A percentile compares a stretch with the other conserved stretches of the same genome.
phyloP scores from a whole-genome alignment of 352 stramenopile species.

The Globisporangium rhizosaccharum region DNA sequence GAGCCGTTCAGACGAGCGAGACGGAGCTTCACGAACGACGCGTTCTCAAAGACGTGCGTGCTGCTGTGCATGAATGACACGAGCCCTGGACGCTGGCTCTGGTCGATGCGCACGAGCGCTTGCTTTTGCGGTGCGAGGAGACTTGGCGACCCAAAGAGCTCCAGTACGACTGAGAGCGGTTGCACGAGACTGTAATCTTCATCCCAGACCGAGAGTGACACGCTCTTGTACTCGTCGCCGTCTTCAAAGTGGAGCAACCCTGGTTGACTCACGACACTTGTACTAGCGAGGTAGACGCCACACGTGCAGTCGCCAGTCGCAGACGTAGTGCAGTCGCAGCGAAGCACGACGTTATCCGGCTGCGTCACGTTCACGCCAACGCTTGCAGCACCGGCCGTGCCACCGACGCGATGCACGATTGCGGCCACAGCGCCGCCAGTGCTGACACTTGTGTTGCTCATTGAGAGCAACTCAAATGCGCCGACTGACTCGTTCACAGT shows the following conservation, averaged over 20 bases:
- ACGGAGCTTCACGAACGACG: constrained; percentile 28
- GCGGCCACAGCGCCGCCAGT: constrained; percentile 15
- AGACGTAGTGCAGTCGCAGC: constrained; percentile 18
- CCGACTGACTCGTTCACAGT: constrained; percentile 6
- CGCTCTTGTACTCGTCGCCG: constrained; percentile 27
- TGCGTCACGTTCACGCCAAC: constrained; percentile 28
- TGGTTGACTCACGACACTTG: constrained; percentile 7
- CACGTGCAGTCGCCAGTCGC: constrained; percentile 26
- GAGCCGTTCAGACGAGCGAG: constrained; percentile 51
- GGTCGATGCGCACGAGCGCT: constrained; percentile 24
- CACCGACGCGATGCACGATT: constrained; percentile 25
- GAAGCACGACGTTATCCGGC: constrained; percentile 22
- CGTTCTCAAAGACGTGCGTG: constrained; percentile 28
- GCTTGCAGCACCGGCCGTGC: constrained; percentile 23
- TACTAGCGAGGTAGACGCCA: constrained; percentile 21
- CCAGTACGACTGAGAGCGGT: constrained; percentile 15
- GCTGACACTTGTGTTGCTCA: constrained; percentile 16
- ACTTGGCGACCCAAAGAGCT: constrained; percentile 12
- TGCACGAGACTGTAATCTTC: constrained; percentile 24
- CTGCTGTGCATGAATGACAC: constrained; percentile 23
- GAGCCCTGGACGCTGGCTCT: constrained; percentile 24
- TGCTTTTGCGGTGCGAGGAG: constrained; percentile 16
- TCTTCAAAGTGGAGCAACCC: constrained; percentile 36
- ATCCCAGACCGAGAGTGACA: constrained; percentile 34
- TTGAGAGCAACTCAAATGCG: constrained; percentile 16